Conservation (phyloP, 495 filamentous ascomycete genomes). For the Extremus antarcticus region DNA sequence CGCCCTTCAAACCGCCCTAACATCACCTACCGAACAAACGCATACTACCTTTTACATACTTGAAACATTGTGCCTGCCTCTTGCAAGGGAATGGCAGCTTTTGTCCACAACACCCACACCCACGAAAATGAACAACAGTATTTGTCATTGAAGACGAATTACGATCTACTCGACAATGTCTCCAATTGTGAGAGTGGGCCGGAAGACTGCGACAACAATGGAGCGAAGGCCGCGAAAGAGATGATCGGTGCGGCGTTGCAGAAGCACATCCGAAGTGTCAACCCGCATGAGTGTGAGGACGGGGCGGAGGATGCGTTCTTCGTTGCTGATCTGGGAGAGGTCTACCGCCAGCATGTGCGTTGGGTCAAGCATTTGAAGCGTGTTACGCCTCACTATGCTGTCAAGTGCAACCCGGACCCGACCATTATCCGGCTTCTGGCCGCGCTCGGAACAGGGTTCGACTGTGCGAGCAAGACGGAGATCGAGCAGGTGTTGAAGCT, state of each 20-base stretch:
- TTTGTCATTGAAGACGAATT: slow-evolving; percentile 20
- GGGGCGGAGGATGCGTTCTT: slow-evolving; percentile 97
- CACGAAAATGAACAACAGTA: slow-evolving; percentile 27
- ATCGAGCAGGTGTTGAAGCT: slow-evolving; percentile 80
- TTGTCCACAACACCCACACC: slow-evolving; percentile 47
- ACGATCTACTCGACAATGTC: not conserved
- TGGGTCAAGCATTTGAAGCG: slow-evolving; percentile 92
- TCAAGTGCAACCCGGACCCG: slow-evolving; percentile 96
- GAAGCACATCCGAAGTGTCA: slow-evolving; percentile 65
- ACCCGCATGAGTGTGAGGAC: slow-evolving; percentile 73
- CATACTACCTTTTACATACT: slow-evolving; percentile 1
- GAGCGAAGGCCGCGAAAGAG: slow-evolving; percentile 23
- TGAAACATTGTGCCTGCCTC: slow-evolving; percentile 4
- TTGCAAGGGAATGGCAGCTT: slow-evolving; percentile 59
- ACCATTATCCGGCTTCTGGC: slow-evolving; percentile 81
- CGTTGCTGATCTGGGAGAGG: slow-evolving; percentile 94
- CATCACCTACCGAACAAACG: slow-evolving; percentile 20
- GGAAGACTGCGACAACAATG: slow-evolving; percentile 21
- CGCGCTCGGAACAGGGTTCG: slow-evolving; percentile 84
- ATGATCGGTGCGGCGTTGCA: slow-evolving; percentile 72
- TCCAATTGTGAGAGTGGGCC: not conserved
- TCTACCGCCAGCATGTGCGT: slow-evolving; percentile 94
- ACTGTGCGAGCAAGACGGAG: slow-evolving; percentile 95
- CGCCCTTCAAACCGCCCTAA: slow-evolving; percentile 88
- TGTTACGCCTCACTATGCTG: slow-evolving; percentile 94